Conservation (phyloP, 768 basidiomycete genomes). For the Daedaleopsis nitida region DNA sequence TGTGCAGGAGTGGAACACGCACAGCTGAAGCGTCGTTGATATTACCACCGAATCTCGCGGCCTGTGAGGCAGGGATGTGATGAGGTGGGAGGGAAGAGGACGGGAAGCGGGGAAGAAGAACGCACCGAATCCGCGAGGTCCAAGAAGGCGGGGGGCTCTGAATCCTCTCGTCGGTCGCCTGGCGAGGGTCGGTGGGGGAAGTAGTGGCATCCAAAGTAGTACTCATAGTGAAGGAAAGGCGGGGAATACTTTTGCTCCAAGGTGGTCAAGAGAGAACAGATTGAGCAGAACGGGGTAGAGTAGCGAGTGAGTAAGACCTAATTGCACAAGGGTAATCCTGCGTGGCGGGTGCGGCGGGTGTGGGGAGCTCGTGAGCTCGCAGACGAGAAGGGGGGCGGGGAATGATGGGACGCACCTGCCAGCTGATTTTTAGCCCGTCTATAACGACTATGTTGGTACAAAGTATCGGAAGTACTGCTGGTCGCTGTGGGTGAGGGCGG, state of each 20-base stretch:
- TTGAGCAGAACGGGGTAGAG: constrained; percentile 50
- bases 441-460: constrained; percentile 79
- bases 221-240: constrained; percentile 64
- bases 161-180: constrained; percentile 70
- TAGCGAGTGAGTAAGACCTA: constrained; percentile 48
- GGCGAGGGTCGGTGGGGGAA: constrained; percentile 70
- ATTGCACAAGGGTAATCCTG: constrained; percentile 70
- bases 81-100: background rate
- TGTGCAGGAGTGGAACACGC: constrained; percentile 36
- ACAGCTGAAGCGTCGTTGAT: constrained; percentile 86
- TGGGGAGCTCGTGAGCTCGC: constrained; percentile 22
- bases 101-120: constrained; percentile 20
- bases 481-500: background rate
- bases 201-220: constrained; percentile 69
- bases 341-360: constrained; percentile 1
- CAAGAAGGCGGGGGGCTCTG: constrained; percentile 91
- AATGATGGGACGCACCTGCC: constrained; percentile 50
- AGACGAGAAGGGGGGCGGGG: constrained; percentile 27
- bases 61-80: constrained; percentile 43
- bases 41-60: constrained; percentile 83
- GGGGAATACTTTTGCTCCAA: constrained; percentile 53
- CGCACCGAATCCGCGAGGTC: constrained; percentile 92
- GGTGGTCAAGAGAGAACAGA: constrained; percentile 56
- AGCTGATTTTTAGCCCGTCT: constrained; percentile 78
- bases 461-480: constrained; percentile 53